Conservation (phyloP, 371 early-diverging fungal species). For the Apophysomyces trapeziformis region DNA sequence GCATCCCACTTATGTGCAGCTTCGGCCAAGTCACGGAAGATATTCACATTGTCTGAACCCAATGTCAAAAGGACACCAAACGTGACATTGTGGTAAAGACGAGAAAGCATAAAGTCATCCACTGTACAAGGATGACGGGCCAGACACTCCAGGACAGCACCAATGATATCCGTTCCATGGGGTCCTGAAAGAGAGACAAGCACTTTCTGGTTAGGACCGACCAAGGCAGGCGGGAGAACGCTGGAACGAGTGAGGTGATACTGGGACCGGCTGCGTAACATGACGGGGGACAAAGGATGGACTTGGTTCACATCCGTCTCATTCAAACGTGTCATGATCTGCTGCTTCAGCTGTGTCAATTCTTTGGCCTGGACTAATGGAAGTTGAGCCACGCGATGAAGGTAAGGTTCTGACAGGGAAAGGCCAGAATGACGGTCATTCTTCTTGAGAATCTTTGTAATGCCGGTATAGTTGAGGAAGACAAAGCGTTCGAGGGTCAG, state of each 20-base stretch:
- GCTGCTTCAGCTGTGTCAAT: constrained; percentile 64
- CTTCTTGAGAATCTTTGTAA: constrained; percentile 72
- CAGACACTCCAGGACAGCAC: constrained; percentile 74
- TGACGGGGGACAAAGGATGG: constrained; percentile 22
- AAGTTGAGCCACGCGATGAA: constrained; percentile 67
- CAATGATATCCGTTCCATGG: constrained; percentile 90
- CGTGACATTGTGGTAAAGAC: constrained; percentile 86
- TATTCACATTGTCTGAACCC: constrained; percentile 67
- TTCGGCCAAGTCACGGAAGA: constrained; percentile 76
- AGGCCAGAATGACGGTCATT: constrained; percentile 74
- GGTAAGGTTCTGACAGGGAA: constrained; percentile 71
- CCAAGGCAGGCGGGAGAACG: constrained; percentile 44
- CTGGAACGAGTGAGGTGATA: constrained; percentile 28
- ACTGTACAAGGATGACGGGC: constrained; percentile 72
- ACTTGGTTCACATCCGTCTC: constrained; percentile 18
- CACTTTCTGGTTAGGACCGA: constrained; percentile 66
- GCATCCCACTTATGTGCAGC: constrained; percentile 86
- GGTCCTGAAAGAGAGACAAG: constrained; percentile 81
- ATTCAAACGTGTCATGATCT: constrained; percentile 61
- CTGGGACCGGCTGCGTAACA: constrained; percentile 34
- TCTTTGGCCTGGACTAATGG: constrained; percentile 67
- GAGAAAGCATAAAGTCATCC: constrained; percentile 82
- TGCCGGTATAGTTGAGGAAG: constrained; percentile 67
- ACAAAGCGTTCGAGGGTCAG: constrained; percentile 61
- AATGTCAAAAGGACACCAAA: constrained; percentile 82